Percentiles rank a stretch among this genome's conserved stretches.
Conservation (phyloP, 495 filamentous ascomycete species). For the Penicillium steckii region DNA sequence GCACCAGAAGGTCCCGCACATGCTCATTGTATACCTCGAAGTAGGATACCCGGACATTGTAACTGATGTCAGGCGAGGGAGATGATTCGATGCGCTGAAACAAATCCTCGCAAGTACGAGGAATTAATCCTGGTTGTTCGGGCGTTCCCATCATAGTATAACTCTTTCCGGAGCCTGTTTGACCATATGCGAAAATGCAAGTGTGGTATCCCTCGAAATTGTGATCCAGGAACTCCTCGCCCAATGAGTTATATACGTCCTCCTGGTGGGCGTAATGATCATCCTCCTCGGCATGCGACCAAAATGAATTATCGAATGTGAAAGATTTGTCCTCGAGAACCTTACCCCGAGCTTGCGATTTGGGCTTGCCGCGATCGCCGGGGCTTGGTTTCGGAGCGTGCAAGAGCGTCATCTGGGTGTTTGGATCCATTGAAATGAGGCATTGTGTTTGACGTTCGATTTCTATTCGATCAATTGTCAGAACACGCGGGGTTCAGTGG, state of each 20-base stretch:
- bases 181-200: constrained; percentile 98
- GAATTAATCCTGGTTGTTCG: constrained; percentile 85
- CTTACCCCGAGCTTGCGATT: constrained; percentile 67
- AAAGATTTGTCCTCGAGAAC: constrained; percentile 85
- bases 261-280: constrained; percentile 82
- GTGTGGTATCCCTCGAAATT: constrained; percentile 99
- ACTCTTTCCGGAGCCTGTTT: constrained; percentile 96
- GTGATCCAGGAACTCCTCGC: constrained; percentile 97
- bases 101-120: constrained; percentile 93
- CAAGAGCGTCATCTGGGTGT: constrained; percentile 76
- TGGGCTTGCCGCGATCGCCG: constrained; percentile 62
- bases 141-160: constrained; percentile 99
- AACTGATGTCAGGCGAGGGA: constrained; percentile 82
- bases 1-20: constrained; percentile 89
- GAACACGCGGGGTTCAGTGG: background rate
- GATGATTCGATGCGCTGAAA: constrained; percentile 92
- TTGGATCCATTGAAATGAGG: constrained; percentile 86
- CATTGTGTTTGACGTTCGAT: constrained; percentile 76
- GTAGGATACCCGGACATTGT: constrained; percentile 95
- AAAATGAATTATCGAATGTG: constrained; percentile 96
- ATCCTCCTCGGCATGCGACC: constrained; percentile 78
- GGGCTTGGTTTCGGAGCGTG: constrained; percentile 59
- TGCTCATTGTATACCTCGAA: constrained; percentile 99
- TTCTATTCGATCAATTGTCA: constrained; percentile 51
- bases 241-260: constrained; percentile 90